These are phyloP conservation scores for Leptomonas seymouri DNA, from an alignment of 208 protist species.

Conservation along the genomic window DNA sequence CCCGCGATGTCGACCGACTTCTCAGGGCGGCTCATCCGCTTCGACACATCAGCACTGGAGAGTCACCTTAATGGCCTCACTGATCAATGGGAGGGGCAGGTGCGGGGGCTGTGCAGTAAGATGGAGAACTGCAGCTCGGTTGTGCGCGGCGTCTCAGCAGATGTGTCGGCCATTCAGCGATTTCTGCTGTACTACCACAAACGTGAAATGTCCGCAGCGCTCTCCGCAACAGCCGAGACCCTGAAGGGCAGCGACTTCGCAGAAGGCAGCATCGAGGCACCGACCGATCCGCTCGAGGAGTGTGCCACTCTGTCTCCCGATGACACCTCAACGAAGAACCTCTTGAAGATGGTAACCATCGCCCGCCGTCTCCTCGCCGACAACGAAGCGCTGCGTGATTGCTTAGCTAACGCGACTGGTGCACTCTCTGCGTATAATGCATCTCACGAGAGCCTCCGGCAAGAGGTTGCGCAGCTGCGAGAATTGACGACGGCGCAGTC, in stretches of 20 bases:
- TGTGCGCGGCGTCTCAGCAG: slow-evolving; percentile 17
- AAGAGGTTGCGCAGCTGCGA: slow-evolving; percentile 28
- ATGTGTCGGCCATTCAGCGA: slow-evolving; percentile 30
- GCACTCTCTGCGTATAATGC: slow-evolving; percentile 13
- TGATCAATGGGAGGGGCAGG: slow-evolving; percentile 26
- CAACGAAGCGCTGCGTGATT: slow-evolving; percentile 30
- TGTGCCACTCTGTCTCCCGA: background rate
- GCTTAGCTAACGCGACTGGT: slow-evolving; percentile 20
- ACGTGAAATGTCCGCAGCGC: slow-evolving; percentile 23
- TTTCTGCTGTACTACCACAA: slow-evolving; percentile 33
- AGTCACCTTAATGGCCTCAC: slow-evolving; percentile 41
- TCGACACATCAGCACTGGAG: slow-evolving; percentile 43
- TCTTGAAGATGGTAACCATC: slow-evolving; percentile 36
- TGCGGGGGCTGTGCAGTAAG: slow-evolving; percentile 18
- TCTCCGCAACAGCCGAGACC: slow-evolving; percentile 21
- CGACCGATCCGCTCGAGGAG: slow-evolving; percentile 6
- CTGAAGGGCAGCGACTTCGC: background rate
- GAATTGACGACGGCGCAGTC: slow-evolving; percentile 23
- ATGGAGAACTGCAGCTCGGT: slow-evolving; percentile 15
- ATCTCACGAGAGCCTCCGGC: slow-evolving; percentile 11
- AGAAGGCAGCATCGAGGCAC: background rate
- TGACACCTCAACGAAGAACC: slow-evolving; percentile 17
- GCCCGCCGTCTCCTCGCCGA: slow-evolving; percentile 31
- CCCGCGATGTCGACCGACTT: background rate
- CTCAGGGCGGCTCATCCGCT: slow-evolving; percentile 15